Base-by-base conservation (phyloP, 371 early-diverging fungal species). In the Capniomyces stellatus region DNA sequence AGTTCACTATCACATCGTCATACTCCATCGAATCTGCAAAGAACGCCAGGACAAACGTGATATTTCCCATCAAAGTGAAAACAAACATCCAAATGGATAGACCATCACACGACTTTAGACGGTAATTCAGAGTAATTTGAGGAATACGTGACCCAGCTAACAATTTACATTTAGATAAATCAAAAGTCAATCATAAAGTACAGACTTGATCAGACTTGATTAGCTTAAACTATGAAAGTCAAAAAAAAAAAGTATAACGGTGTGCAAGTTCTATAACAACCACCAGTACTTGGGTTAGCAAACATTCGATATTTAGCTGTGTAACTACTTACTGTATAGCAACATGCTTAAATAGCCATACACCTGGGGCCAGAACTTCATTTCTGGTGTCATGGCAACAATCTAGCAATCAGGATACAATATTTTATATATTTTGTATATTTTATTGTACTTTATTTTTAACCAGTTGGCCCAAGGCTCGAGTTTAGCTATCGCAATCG, bases 21-120 rank as follows among this genome's bases (percentile, higher is more conserved):
- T 71, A 72, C 35, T 78, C 77, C 22, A 72, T 58, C 24, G 83
- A 82, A 51, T 75, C 66, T n/a, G 75, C 59, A 42, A 84, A 49
- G 41, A 84, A 78, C 18, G 83, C 79, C 35, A 67, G 46, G 23
- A 68, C 60, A 50, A 79, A 89, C 2, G 87, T 79, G 4, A 81
- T 51, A 68, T 91, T 91, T 30, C 87, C 89, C 19, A 81, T 55
- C n/a, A 86, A 77, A 42, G 87, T 81, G 66, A 82, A 81, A 24
- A 78, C 54, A 63, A 91, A 90, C 82, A 91, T 83, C 55, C 69
- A 64, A 48, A 87, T 58, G 21, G 77, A 71, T 29, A 86, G 63
- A 1, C 87, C 86, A 48, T 82, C 76, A 3, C 75, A 74, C 12
- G 82, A 79, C 56, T 77, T 70, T 42, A 73, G 71, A 47, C 69